A percentile compares a stretch with the other conserved stretches of the same genome.
Conservation (phyloP, 495 filamentous ascomycete genomes). For the Hypoxylon fuscum region DNA sequence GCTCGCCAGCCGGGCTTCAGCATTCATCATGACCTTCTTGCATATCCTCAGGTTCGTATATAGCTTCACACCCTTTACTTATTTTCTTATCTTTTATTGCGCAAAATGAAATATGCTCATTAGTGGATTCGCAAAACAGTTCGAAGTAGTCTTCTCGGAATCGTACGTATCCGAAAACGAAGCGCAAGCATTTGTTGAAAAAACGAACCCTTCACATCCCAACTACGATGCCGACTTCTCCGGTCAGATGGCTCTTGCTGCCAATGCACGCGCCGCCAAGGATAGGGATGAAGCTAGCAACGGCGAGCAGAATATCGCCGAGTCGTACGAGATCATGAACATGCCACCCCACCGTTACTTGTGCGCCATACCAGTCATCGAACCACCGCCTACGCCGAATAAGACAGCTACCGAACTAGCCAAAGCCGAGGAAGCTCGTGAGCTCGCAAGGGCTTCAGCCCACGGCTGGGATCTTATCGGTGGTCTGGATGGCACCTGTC, state of each 20-base stretch:
- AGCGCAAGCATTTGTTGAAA: constrained; percentile 67
- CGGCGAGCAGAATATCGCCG: constrained; percentile 40
- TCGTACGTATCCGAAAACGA: constrained; percentile 76
- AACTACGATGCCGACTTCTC: constrained; percentile 44
- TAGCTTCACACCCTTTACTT: background rate
- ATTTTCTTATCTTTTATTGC: background rate
- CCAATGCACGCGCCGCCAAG: constrained; percentile 42
- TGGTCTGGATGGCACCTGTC: constrained; percentile 85
- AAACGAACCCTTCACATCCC: constrained; percentile 34
- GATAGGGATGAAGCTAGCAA: constrained; percentile 33
- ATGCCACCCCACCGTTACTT: constrained; percentile 77
- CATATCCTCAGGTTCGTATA: constrained; percentile 84
- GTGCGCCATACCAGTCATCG: constrained; percentile 82
- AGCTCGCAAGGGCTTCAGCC: constrained; percentile 82
- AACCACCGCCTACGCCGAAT: constrained; percentile 60
- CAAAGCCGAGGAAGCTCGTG: constrained; percentile 80
- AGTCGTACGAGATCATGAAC: constrained; percentile 77
- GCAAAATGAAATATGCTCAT: too few relatives aligned
- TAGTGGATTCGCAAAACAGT: constrained; percentile 61
- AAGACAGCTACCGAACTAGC: constrained; percentile 69
- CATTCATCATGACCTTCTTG: constrained; percentile 89
- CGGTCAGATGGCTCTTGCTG: constrained; percentile 49
- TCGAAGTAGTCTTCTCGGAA: constrained; percentile 81
- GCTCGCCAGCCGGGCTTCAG: constrained; percentile 60
- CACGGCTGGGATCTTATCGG: constrained; percentile 90